Evolutionary conservation across 768 basidiomycete genomes (phyloP).

Genomic region (Tephrocybe sp.): DNA sequence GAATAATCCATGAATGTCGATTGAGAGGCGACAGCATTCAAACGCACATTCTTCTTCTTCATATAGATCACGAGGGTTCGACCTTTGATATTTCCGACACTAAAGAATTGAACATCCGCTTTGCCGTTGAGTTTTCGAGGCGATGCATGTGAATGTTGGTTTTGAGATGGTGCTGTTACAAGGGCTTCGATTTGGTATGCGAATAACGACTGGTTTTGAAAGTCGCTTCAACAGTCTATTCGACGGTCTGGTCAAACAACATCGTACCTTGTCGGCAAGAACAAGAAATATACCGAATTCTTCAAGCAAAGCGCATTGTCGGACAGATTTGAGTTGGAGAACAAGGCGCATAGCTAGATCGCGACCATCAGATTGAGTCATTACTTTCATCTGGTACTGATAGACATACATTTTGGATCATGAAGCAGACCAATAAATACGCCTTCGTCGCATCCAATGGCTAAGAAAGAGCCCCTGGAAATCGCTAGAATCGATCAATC

Average conservation of each 20-base stretch:
- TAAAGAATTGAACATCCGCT: constrained; percentile 93
- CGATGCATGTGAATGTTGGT: constrained; percentile 54
- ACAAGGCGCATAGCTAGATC: constrained; percentile 82
- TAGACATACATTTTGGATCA: constrained; percentile 70
- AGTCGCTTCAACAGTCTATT: not conserved
- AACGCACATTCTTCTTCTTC: constrained; percentile 80
- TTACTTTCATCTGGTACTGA: not conserved
- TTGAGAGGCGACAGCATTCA: not conserved
- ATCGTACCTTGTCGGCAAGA: constrained; percentile 77
- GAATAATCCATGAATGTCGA: not conserved
- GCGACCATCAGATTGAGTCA: not conserved
- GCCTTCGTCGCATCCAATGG: constrained; percentile 92
- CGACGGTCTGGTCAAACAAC: not conserved
- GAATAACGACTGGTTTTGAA: constrained; percentile 60
- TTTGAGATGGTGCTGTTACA: constrained; percentile 50
- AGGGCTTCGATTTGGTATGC: constrained; percentile 95
- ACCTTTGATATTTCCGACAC: constrained; percentile 81
- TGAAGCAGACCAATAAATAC: constrained; percentile 96
- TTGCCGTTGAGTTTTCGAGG: constrained; percentile 85
- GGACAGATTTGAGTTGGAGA: constrained; percentile 88
- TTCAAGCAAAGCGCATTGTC: constrained; percentile 92
- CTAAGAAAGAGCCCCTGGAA: constrained; percentile 79
- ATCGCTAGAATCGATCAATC: constrained; percentile 51
- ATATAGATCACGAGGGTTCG: constrained; percentile 91
- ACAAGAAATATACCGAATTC: constrained; percentile 96